Base-by-base conservation (phyloP, 2,329 filamentous ascomycete genomes). In the Arthrocladium fulminans region DNA sequence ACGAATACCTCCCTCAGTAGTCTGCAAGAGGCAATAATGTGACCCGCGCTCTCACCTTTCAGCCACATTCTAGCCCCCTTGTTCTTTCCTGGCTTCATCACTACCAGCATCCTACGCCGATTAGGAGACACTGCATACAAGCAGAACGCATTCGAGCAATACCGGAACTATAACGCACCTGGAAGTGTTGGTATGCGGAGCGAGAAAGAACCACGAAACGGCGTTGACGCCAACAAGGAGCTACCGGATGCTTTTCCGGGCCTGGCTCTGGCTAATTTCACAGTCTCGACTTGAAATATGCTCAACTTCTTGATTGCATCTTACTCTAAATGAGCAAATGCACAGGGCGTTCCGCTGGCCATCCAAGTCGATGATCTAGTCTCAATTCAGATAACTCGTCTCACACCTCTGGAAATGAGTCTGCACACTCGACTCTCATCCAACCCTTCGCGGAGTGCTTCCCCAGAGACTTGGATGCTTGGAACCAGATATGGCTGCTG, bases 251-350 rank as follows among this genome's bases (percentile, higher is more conserved):
- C 23, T 38, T 43, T 47, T 37, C 34, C 45, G 20, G 37, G 34
- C 10, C 32, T 53, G 6, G 41, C 51, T 17, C 29, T 47, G 17
- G 20, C 48, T 22, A 54, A 51, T 47, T 54, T 56, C 20, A 47
- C 43, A 2, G 30, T 43, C 3, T 48, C 52, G 19, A 54, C 51
- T 12, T 54, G 49, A 22, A 50, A 54, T 23, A 56, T 56, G 51
- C 49, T 54, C n/a, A 48, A 42, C 22, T 56, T 54, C 38, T 45
- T 56, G 19, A 44, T 52, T n/a, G 35, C 42, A 9, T 56, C 54
- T 27, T 52, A 54, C 34, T 19, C 13, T 30, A 23, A 29, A 10
- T 55, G 51, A 51, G 43, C 43, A 23, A 35, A 2, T 3, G 22
- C 17, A 20, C 30, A 38, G 19, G 23, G n/a, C 13, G 29, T 27